Percentiles rank a stretch among this genome's conserved stretches.
Evolutionary conservation across 331 rosid genomes (phyloP).

Genomic region (Acacia pycnantha): DNA sequence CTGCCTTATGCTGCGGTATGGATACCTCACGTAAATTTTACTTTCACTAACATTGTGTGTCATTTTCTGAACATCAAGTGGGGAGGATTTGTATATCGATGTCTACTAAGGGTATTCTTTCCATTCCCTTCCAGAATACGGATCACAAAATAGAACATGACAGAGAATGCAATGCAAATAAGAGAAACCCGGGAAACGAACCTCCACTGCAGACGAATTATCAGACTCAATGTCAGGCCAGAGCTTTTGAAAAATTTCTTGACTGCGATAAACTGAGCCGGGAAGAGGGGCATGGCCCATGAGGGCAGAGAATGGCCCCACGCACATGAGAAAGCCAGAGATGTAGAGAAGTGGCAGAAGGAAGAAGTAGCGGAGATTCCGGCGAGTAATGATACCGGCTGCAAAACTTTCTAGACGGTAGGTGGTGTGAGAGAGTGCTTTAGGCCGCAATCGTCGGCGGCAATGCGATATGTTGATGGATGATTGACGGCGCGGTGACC

Average conservation of each 20-base stretch:
- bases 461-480: constrained; percentile 35
- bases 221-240: constrained; percentile 61
- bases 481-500: constrained; percentile 62
- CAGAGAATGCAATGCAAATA: background rate
- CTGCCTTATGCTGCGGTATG: background rate
- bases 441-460: constrained; percentile 60
- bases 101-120: background rate
- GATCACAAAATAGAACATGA: background rate
- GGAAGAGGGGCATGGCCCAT: constrained; percentile 65
- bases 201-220: constrained; percentile 81
- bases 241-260: constrained; percentile 55
- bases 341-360: constrained; percentile 76
- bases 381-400: constrained; percentile 55
- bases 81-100: background rate
- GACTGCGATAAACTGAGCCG: constrained; percentile 81
- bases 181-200: constrained; percentile 14
- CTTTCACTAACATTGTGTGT: background rate
- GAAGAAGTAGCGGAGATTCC: constrained; percentile 71
- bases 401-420: constrained; percentile 34
- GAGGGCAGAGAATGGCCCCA: constrained; percentile 76
- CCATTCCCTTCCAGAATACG: background rate
- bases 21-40: background rate
- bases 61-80: background rate
- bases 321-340: constrained; percentile 83
- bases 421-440: constrained; percentile 36